A percentile compares a stretch with the other conserved stretches of the same genome.
Evolutionary conservation across 2,329 filamentous ascomycete genomes (phyloP).

Genomic region (Ascochyta lentis): DNA sequence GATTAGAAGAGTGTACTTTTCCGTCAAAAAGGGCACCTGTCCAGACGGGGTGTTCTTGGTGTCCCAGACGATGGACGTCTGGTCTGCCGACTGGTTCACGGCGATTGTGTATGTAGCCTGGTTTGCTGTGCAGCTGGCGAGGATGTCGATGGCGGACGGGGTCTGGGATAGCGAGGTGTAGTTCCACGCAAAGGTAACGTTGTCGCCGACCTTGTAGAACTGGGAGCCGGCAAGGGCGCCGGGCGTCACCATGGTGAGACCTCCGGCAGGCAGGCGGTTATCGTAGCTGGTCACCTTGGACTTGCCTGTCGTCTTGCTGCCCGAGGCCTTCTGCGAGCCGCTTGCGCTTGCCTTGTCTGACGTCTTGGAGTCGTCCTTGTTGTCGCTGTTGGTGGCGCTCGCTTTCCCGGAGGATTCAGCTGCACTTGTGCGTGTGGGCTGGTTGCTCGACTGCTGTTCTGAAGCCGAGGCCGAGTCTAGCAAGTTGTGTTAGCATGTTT

Average conservation of each 20-base stretch:
- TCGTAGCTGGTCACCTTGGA: slow-evolving; percentile 53
- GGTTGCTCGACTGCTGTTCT: slow-evolving; percentile 19
- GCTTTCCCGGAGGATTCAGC: slow-evolving; percentile 3
- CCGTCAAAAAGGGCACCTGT: slow-evolving; percentile 58
- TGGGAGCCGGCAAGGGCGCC: slow-evolving; percentile 55
- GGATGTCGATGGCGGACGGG: slow-evolving; percentile 65
- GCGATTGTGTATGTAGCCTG: slow-evolving; percentile 67
- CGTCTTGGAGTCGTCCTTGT: slow-evolving; percentile 23
- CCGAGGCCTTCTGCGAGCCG: slow-evolving; percentile 29
- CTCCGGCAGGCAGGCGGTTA: slow-evolving; percentile 62
- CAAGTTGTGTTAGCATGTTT: slow-evolving; percentile 4
- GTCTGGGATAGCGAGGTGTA: slow-evolving; percentile 68
- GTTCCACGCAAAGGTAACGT: slow-evolving; percentile 71
- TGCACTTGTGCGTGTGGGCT: slow-evolving; percentile 18
- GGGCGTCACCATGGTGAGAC: slow-evolving; percentile 68
- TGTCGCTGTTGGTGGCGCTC: slow-evolving; percentile 22
- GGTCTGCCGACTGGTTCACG: slow-evolving; percentile 61
- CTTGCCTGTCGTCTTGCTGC: slow-evolving; percentile 23
- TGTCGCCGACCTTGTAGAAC: slow-evolving; percentile 70
- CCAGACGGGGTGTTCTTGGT: slow-evolving; percentile 51
- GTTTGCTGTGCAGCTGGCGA: slow-evolving; percentile 67
- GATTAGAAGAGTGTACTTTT: slow-evolving; percentile 69
- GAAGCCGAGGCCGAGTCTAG: slow-evolving; percentile 23
- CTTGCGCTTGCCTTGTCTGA: slow-evolving; percentile 21
- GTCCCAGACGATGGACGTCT: slow-evolving; percentile 66